Base-by-base conservation (phyloP, 169 alveolate genomes). In the Eimeria mitis region DNA sequence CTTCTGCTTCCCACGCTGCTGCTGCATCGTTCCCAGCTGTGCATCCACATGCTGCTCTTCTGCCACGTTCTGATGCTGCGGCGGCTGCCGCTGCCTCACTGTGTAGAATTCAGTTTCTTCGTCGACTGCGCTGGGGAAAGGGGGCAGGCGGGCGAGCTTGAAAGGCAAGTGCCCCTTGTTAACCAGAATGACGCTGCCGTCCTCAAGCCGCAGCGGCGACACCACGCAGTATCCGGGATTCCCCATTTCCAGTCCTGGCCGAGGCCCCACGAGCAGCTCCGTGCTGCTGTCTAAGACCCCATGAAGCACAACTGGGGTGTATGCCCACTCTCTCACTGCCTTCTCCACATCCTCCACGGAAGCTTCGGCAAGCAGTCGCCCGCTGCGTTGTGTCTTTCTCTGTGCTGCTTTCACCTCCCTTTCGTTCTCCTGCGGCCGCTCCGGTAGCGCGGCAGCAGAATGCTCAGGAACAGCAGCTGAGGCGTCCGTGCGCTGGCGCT, bases 201-300 rank as follows among this genome's bases (percentile, higher is more conserved):
- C 98, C 11, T 91, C 88, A 75, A 98, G 97, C 61, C 98, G 97
- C 79, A 98, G 97, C 42, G 99, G 99, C 25, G 97, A 97, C 31
- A 98, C 96, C 54, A 98, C 98, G 78, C 95, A 90, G 96, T 92
- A 98, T 28, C 98, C 98, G 8, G 97, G 52, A 34, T 94, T 54
- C 49, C 97, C 97, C 31, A 97, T 78, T 25, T 97, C 94, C 61
- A 95, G 95, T 16, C 97, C 95, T 28, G 96, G 90, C 87, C 98
- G 96, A 25, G 99, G 99, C 23, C 99, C 99, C 56, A 98, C 98
- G 70, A 95, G 96, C 87, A 98, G 79, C 95, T 96, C 96, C 28
- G 96, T 95, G 81, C 97, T 96, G 85, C 98, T 97, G 92, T 98
- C 99, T 81, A 98, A 79, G n/a, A 98, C 98, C 44, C 99, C 96